Evolutionary conservation across 805 yeast genomes (phyloP), one percentile per base, ranked within the genome.

Genomic region (Lachancea fermentati): DNA sequence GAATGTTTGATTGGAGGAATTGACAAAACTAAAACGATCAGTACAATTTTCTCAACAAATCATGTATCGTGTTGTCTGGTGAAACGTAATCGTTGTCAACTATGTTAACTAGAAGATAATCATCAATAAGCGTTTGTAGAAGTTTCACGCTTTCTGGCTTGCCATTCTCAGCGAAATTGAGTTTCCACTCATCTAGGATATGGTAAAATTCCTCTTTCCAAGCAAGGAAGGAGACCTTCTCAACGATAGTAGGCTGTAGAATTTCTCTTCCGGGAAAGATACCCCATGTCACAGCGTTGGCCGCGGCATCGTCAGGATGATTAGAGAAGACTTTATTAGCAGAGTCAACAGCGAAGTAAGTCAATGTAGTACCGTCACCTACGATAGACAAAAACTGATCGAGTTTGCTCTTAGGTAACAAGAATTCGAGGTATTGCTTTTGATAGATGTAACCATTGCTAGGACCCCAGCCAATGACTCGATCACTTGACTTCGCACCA

Each of bases 211-310:
- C 97, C 60, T 91, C 96, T 61, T 87, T 89, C 97, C 97, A 91
- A 11, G 97, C 97, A 52, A 89, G 68, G 64, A 91, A 91, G 2
- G 96, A 86, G 29, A 81, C 78, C 55, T 80, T 82, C 61, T 91
- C 97, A 15, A 91, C 97, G 59, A 91, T 87, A 0, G 97, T 91
- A 38, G 97, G 97, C 67, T 91, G 97, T 48, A 86, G 72, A 39
- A 91, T 84, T 66, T 91, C 97, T 57, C 82, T 83, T 29, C 96
- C 96, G 19, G 97, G 97, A 78, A 86, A 88, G 41, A 89, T 87
- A 48, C 97, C 97, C 97, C 97, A 91, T 14, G 97, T 91, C 42
- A 91, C 97, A 6, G 97, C 96, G 57, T 86, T 89, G 48, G 94
- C 88, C 46, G 79, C 83, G 28, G 68, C 57, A 43, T 80, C 85